Conservation (phyloP, 495 filamentous ascomycete genomes). For the Neurospora sp. region DNA sequence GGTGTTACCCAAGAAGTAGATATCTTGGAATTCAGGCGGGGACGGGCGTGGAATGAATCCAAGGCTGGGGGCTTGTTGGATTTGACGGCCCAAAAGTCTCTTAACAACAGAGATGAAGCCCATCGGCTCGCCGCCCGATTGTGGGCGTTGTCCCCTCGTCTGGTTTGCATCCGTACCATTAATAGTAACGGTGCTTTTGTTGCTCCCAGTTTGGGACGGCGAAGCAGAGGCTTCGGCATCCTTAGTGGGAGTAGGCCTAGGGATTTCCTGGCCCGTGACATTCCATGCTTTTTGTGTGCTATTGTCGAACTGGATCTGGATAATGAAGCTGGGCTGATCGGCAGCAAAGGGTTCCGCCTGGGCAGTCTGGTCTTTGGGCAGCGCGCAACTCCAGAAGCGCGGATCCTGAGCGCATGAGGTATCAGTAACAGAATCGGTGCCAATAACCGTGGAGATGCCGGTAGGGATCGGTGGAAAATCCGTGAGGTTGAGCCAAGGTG, state of each 20-base stretch:
- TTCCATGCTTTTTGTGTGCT: constrained; percentile 43
- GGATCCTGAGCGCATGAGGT: constrained; percentile 57
- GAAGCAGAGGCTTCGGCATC: constrained; percentile 1
- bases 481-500: constrained; percentile 69
- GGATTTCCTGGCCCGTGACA: constrained; percentile 22
- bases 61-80: background rate
- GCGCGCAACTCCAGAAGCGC: constrained; percentile 70
- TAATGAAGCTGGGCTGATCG: constrained; percentile 62
- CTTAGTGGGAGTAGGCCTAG: constrained; percentile 7
- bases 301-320: constrained; percentile 74
- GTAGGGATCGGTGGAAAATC: constrained; percentile 78
- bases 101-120: background rate
- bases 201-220: constrained; percentile 17
- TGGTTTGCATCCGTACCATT: background rate
- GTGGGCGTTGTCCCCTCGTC: background rate
- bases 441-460: constrained; percentile 65
- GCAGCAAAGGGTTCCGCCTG: constrained; percentile 47
- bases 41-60: constrained; percentile 23
- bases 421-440: constrained; percentile 45
- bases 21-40: constrained; percentile 52
- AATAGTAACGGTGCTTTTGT: constrained; percentile 12
- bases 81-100: background rate
- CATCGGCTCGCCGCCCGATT: background rate
- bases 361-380: constrained; percentile 65
- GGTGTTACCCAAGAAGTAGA: constrained; percentile 70